A percentile compares a stretch with the other conserved stretches of the same genome.
Evolutionary conservation across 441 rosid species (phyloP).

Genomic region (Arabidopsis lyrata): DNA sequence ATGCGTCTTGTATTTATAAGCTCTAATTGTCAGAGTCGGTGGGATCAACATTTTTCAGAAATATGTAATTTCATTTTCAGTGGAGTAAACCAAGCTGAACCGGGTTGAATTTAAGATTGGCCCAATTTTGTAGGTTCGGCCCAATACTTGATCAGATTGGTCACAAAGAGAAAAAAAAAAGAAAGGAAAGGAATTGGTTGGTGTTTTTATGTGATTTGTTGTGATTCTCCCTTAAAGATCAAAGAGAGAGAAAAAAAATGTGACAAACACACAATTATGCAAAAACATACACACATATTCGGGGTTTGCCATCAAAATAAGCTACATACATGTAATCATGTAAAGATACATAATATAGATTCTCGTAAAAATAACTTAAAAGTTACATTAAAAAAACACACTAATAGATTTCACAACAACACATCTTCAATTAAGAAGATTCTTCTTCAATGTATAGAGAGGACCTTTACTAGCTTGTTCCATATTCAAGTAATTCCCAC

Average conservation of each 20-base stretch:
- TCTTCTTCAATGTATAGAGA: background rate
- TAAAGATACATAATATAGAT: background rate
- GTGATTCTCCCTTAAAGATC: too few species aligned
- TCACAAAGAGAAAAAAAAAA: background rate
- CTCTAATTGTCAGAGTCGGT: background rate
- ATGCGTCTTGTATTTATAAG: background rate
- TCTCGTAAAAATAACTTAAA: background rate
- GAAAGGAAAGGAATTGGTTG: too few species aligned
- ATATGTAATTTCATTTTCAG: background rate
- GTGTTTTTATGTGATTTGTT: too few species aligned
- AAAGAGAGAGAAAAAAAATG: background rate
- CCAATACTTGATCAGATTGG: background rate
- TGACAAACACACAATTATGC: background rate
- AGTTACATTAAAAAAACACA: background rate
- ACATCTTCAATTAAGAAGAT: slow-evolving; percentile 9
- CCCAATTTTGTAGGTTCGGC: background rate
- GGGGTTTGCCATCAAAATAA: background rate
- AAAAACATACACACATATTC: background rate
- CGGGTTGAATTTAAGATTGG: background rate
- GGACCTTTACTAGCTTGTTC: slow-evolving; percentile 44
- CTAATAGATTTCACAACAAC: background rate
- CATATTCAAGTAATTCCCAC: slow-evolving; percentile 63
- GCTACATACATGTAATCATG: background rate
- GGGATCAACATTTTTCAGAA: background rate
- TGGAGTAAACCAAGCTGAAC: background rate